Percentiles rank a stretch among this genome's conserved stretches.
phyloP scores from a whole-genome alignment of 1,284 basidiomycete genomes.

The Fomitopsis palustris region DNA sequence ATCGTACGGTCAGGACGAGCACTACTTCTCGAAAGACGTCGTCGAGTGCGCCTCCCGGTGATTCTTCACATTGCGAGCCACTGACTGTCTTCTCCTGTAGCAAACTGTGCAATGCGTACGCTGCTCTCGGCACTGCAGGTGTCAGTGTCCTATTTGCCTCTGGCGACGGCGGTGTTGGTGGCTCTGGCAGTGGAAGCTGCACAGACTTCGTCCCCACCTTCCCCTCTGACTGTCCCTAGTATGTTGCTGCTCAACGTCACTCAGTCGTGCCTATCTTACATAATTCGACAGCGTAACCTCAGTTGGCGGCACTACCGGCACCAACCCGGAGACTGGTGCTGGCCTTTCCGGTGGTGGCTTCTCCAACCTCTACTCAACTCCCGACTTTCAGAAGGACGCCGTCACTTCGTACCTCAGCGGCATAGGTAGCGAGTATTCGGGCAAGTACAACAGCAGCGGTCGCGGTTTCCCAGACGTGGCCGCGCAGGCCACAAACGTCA shows the following conservation, averaged over 20 bases:
- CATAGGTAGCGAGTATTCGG: constrained; percentile 25
- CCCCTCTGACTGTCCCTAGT: constrained; percentile 62
- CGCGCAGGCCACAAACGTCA: constrained; percentile 25
- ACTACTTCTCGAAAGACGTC: background rate
- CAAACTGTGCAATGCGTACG: background rate
- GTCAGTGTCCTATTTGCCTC: constrained; percentile 47
- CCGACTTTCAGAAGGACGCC: constrained; percentile 36
- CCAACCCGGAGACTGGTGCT: constrained; percentile 50
- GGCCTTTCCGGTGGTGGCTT: constrained; percentile 46
- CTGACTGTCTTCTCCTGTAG: background rate
- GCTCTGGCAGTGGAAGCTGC: constrained; percentile 45
- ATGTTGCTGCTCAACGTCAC: constrained; percentile 14
- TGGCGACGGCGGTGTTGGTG: constrained; percentile 68
- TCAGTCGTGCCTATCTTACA: constrained; percentile 2
- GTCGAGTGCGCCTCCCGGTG: background rate
- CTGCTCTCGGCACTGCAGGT: constrained; percentile 31
- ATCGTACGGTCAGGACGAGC: background rate
- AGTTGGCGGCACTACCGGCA: constrained; percentile 58
- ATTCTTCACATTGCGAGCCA: background rate
- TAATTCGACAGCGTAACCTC: constrained; percentile 38
- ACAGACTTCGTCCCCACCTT: constrained; percentile 63
- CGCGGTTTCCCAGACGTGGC: constrained; percentile 31
- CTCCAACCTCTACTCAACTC: constrained; percentile 41
- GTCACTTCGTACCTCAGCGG: constrained; percentile 30
- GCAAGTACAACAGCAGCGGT: constrained; percentile 27